Evolutionary conservation across 768 basidiomycete species (phyloP).

Genomic region (Tephrocybe sp.): DNA sequence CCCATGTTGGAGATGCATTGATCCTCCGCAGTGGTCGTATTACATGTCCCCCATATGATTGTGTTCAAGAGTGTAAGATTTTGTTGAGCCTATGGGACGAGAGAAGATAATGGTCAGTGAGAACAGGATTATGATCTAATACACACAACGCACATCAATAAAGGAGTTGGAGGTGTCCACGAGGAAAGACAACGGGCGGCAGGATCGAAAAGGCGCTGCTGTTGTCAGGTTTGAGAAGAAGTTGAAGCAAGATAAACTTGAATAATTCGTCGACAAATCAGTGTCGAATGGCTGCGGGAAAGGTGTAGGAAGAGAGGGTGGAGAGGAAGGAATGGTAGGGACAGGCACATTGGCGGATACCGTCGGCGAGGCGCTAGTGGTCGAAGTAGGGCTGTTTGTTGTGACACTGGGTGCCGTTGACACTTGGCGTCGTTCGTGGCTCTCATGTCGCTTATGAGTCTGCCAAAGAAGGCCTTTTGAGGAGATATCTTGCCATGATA

Average conservation of each 20-base stretch:
- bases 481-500: slow-evolving; percentile 30
- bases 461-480: slow-evolving; percentile 33
- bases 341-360: slow-evolving; percentile 28
- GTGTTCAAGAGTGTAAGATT: slow-evolving; percentile 64
- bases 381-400: slow-evolving; percentile 6
- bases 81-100: slow-evolving; percentile 51
- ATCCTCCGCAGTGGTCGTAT: slow-evolving; percentile 45
- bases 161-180: slow-evolving; percentile 55
- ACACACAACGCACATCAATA: slow-evolving; percentile 42
- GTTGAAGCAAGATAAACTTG: slow-evolving; percentile 58
- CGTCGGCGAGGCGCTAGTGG: slow-evolving; percentile 22
- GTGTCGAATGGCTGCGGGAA: slow-evolving; percentile 79
- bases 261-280: slow-evolving; percentile 63
- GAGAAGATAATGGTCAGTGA: neutral
- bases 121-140: neutral
- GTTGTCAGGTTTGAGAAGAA: slow-evolving; percentile 81
- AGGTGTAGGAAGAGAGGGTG: slow-evolving; percentile 64
- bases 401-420: slow-evolving; percentile 14
- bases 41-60: slow-evolving; percentile 80
- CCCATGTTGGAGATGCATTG: slow-evolving; percentile 70
- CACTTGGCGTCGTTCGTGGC: slow-evolving; percentile 18
- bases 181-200: slow-evolving; percentile 74
- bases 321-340: slow-evolving; percentile 49
- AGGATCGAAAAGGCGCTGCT: slow-evolving; percentile 59
- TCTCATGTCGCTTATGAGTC: slow-evolving; percentile 42